Base-by-base conservation (phyloP, 202 grass and related monocot genomes). In the Schoenoplectus triqueter region DNA sequence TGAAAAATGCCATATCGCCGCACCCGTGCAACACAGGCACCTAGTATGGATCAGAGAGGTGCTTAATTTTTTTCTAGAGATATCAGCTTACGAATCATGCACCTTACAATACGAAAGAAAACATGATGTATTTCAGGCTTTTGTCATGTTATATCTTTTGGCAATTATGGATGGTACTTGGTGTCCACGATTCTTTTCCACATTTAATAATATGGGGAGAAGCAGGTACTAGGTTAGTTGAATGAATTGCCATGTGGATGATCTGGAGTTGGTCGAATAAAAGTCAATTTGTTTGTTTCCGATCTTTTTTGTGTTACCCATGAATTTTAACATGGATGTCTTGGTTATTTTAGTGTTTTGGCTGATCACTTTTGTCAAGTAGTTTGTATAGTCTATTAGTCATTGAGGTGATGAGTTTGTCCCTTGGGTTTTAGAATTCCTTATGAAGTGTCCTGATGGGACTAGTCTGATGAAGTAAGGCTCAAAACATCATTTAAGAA, bases 61-160 rank as follows among this genome's bases (percentile, higher is more conserved):
- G n/a, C 70, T 73, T 51, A 51, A 52, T 31, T 74, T 57, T 57
- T 77, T 77, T 10, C 10, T 76, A 40, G 10, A 14, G 51, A 55
- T n/a, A 40, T 57, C 73, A 40, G 6, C 21, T 77, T 56, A 77
- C 51, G 40, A n/a, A 77, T 77, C 22, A 77, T 56, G 4, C 57
- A 57, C 73, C 18, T 57, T 77, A n/a, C 22, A 57, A 40, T 59
- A 11, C 51, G 31, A 56, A n/a, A 40, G 20, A 77, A 72, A 72
- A 73, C 3, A 52, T 52, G 70, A 51, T 50, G 48, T 73, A 22
- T 52, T 31, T 49, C 47, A 4, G 46, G 50, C n/a, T 49, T 73
- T 51, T 73, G 31, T 13, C 11, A 13, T 69, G 66, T 69, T 41
- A 5, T 31, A 5, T n/a, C 1, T 59, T 50, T 73, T 21, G 18